Evolutionary conservation across 2,329 filamentous ascomycete species (phyloP), one percentile per base, ranked within the genome.

Genomic region (Purpureocillium takamizusanense): DNA sequence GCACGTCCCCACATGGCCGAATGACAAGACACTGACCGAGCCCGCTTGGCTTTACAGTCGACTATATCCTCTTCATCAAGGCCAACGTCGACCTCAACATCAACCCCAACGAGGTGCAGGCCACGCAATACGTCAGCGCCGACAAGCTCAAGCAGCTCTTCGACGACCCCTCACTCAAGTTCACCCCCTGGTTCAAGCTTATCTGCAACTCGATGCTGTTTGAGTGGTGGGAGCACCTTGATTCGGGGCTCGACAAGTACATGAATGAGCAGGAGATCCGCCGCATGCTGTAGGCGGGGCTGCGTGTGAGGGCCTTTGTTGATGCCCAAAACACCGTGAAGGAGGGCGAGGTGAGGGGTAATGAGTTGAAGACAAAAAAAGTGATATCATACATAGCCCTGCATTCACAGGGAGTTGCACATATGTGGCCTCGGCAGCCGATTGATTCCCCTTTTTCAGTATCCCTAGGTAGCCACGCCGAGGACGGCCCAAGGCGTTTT

Each of bases 101-200:
- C 53, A 98, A 89, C 67, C 71, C 74, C 47, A 98, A 98, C 63
- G 92, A 98, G 67, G 89, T 88, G 35, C 78, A 80, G 54, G 90
- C 84, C 48, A 86, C 83, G 16, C 74, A 80, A 60, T 98, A 94
- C 53, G 89, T 95, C 43, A 81, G 81, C 16, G 74, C 85, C 31
- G 81, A 88, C 17, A 81, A 88, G 52, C 72, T 98, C 49, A 92
- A 87, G 72, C 59, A 74, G 50, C 86, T 90, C 73, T 95, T 98
- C 62, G 68, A 81, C 53, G 83, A 95, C 55, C 78, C 83, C 4
- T 72, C 66, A 38, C 72, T 94, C 51, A 84, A 82, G 53, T 97
- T 97, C 63, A 98, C 92, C 1, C 92, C 92, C 1, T 98, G 92
- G 92, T 98, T 98, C 72, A 95, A 95, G 73, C 81, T 98, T 50